A percentile compares a stretch with the other conserved stretches of the same genome.
Evolutionary conservation across 176 grass and related monocot species (phyloP).

Genomic region (Calamus simplicifolius): DNA sequence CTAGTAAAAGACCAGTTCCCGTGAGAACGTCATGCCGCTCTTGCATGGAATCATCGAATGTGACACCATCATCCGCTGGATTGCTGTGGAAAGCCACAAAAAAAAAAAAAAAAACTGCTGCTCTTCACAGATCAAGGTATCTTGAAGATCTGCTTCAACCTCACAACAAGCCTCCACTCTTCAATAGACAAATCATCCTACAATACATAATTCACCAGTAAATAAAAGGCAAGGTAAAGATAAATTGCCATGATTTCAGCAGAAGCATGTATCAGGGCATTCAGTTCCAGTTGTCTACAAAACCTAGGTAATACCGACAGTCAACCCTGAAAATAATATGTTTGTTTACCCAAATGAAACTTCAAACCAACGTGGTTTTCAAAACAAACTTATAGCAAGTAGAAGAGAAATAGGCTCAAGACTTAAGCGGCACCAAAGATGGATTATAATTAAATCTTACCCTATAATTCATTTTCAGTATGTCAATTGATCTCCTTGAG

Average conservation of each 20-base stretch:
- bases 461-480: conserved; percentile 78
- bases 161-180: conserved; percentile 61
- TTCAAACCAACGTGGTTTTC: neutral
- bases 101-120: neutral
- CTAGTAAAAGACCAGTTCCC: too few relatives aligned
- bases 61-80: too few relatives aligned
- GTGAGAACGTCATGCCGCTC: too few relatives aligned
- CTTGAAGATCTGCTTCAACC: conserved; percentile 58
- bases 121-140: conserved; percentile 31
- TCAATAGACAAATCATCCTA: conserved; percentile 67
- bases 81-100: neutral
- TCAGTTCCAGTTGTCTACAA: too few relatives aligned
- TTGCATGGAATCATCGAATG: too few relatives aligned
- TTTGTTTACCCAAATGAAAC: too few relatives aligned
- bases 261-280: too few relatives aligned
- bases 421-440: neutral
- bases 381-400: neutral
- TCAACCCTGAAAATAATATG: too few relatives aligned
- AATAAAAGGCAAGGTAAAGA: neutral
- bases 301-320: too few relatives aligned
- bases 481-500: conserved; percentile 69
- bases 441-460: conserved; percentile 21
- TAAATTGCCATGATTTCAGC: too few relatives aligned
- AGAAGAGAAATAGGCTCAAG: neutral
- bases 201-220: neutral